Conservation (phyloP, 192 early-diverging fungal genomes). For the Mortierella alpina region DNA sequence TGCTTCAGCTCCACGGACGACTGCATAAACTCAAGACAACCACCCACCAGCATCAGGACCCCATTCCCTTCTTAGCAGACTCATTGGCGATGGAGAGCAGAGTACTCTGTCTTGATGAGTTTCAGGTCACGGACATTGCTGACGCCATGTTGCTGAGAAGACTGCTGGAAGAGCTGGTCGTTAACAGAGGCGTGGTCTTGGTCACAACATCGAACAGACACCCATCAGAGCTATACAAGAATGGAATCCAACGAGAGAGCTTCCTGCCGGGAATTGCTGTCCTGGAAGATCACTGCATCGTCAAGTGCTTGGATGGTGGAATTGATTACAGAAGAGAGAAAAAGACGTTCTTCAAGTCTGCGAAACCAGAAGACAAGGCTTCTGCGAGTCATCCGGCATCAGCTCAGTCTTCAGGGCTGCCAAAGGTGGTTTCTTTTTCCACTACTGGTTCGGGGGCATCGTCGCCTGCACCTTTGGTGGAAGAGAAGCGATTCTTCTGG, state of each 20-base stretch:
- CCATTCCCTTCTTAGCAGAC: slow-evolving; percentile 79
- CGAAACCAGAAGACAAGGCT: slow-evolving; percentile 28
- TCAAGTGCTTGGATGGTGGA: slow-evolving; percentile 88
- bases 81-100: slow-evolving; percentile 84
- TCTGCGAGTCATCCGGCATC: slow-evolving; percentile 8
- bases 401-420: slow-evolving; percentile 51
- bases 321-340: slow-evolving; percentile 86
- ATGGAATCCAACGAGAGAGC: slow-evolving; percentile 93
- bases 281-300: slow-evolving; percentile 81
- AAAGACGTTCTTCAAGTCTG: slow-evolving; percentile 48
- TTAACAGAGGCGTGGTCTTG: slow-evolving; percentile 81
- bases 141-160: slow-evolving; percentile 95
- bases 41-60: slow-evolving; percentile 64
- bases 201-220: slow-evolving; percentile 95
- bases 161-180: slow-evolving; percentile 85
- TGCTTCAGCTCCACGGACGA: slow-evolving; percentile 90
- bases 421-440: slow-evolving; percentile 25
- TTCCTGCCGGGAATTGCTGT: slow-evolving; percentile 94
- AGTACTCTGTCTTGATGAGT: slow-evolving; percentile 96
- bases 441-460: background rate
- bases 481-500: slow-evolving; percentile 75
- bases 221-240: slow-evolving; percentile 93
- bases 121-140: slow-evolving; percentile 97
- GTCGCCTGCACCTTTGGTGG: slow-evolving; percentile 54
- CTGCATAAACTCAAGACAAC: slow-evolving; percentile 70